Base-by-base conservation (phyloP, 129 eudicot genomes). In the Saposhnikovia divaricata region DNA sequence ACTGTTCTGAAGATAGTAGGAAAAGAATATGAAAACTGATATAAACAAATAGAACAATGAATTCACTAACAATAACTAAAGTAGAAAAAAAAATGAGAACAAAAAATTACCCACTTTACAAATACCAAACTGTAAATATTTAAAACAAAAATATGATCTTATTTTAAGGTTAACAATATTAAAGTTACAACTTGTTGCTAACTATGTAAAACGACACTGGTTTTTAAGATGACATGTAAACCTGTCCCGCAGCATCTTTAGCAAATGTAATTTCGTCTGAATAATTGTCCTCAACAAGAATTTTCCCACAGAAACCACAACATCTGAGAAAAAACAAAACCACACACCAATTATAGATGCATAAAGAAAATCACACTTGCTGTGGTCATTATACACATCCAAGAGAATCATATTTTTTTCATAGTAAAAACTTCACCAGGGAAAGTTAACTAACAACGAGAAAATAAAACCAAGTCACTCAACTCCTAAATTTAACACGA, bases 171-270 rank as follows among this genome's bases (percentile, higher is more conserved):
- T 59, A n/a, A 61, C 37, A 28, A 68, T 31, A 68, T 11, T 6
- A 31, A 68, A 9, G 23, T 27, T 68, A 68, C 3, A 0, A 31
- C 38, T 28, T 23, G 3, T 61, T 66, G 19, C 40, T 27, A 31
- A 28, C 15, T 31, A 66, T 1, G 72, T 13, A 27, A 4, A 12
- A 65, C 40, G 10, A 68, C 8, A 68, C 42, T 28, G 13, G 34
- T 28, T 61, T 31, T 27, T 4, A 68, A 31, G 73, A 28, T 4
- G 23, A 13, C 9, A 68, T 68, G 23, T 40, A 31, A 31, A 68
- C 73, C 73, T 68, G 73, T 34, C 73, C 73, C 42, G 23, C 73
- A 10, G 43, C 39, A 68, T 68, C 73, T 68, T 68, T 68, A 34
- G 73, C 21, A 28, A 28, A 68, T 4, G 42, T 28, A 34, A 15